A percentile compares a stretch with the other conserved stretches of the same genome.
These are phyloP conservation scores for Citeromyces hawaiiensis DNA, from an alignment of 1,139 yeast genomes.

Conservation along the genomic window DNA sequence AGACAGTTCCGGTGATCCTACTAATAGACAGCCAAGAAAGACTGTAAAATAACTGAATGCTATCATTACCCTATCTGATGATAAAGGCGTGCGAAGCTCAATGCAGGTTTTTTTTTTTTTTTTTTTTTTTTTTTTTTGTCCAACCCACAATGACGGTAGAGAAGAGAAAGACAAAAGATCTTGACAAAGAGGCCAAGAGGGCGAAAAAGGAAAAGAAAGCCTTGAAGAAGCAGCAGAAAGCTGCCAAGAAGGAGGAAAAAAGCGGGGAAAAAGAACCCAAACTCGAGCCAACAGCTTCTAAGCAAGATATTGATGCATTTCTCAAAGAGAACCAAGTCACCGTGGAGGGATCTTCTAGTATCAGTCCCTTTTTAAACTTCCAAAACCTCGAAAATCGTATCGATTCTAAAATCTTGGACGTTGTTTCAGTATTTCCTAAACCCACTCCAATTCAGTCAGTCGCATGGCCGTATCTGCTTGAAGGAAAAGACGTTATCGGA, in stretches of 20 bases:
- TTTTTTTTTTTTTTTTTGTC: too few relatives aligned
- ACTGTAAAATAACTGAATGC: too few relatives aligned
- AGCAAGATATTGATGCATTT: slow-evolving; percentile 21
- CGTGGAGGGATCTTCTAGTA: slow-evolving; percentile 53
- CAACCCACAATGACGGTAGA: neutral
- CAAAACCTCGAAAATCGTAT: slow-evolving; percentile 36
- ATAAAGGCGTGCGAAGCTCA: neutral
- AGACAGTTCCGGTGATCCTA: too few relatives aligned
- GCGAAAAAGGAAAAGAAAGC: slow-evolving; percentile 30
- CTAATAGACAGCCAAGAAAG: too few relatives aligned
- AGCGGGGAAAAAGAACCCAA: slow-evolving; percentile 23
- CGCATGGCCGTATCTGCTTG: slow-evolving; percentile 85
- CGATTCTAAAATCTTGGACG: slow-evolving; percentile 38
- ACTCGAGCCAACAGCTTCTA: slow-evolving; percentile 10
- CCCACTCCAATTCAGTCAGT: slow-evolving; percentile 98
- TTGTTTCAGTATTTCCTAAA: slow-evolving; percentile 57
- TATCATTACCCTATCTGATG: too few relatives aligned
- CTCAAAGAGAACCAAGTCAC: slow-evolving; percentile 63
- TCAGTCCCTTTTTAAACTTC: slow-evolving; percentile 66
- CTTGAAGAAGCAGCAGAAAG: slow-evolving; percentile 28
- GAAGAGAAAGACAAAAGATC: slow-evolving; percentile 1
- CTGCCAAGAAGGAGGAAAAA: slow-evolving; percentile 24
- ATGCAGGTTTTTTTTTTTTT: neutral
- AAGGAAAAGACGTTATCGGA: slow-evolving; percentile 82
- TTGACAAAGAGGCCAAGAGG: slow-evolving; percentile 14